Base-by-base conservation (phyloP, 2,329 filamentous ascomycete species). In the Penicillium sp. region DNA sequence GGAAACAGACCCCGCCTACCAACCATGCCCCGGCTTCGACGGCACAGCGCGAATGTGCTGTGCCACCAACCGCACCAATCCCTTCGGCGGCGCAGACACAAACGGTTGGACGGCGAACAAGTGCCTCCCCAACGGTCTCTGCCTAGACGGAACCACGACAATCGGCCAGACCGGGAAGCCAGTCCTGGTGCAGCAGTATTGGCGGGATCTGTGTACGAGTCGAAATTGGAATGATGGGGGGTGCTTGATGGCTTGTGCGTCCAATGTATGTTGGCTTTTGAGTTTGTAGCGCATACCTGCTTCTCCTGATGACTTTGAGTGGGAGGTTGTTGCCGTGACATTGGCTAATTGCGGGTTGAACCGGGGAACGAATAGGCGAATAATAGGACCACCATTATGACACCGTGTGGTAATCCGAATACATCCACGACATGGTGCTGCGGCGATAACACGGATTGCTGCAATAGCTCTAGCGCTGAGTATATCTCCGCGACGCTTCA, bases 141-240 rank as follows among this genome's bases (percentile, higher is more conserved):
- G 46, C 19, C n/a, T 36, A 36, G 46, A 50, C n/a, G 46, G 46
- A 35, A 4, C 9, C 18, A 50, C 46, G 31, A 50, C 27, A 13
- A 50, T 22, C 10, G n/a, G 22, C 19, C 27, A 16, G 11, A 18
- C 18, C 11, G 46, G 46, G 3, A 5, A 50, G 6, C 16, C 18
- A 3, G n/a, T 33, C 9, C 6, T 35, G 46, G 18, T 35, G 13
- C 27, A 50, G 46, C 27, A 50, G 10, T 50, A 50, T 50, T 50
- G 47, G 47, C 47, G 47, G n/a, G 47, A 50, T 16, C 13, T 36
- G 31, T 50, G 47, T n/a, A 50, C 47, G 33, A 50, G 47, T 50
- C 47, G 35, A 3, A 36, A 50, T 50, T 50, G 47, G 47, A 10
- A 19, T 14, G 31, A 50, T 33, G 31, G 27, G 33, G 31, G 31